Percentiles rank a stretch among this genome's conserved stretches.
Evolutionary conservation across 2,329 filamentous ascomycete species (phyloP).

Genomic region (Talaromyces amestolkiae): DNA sequence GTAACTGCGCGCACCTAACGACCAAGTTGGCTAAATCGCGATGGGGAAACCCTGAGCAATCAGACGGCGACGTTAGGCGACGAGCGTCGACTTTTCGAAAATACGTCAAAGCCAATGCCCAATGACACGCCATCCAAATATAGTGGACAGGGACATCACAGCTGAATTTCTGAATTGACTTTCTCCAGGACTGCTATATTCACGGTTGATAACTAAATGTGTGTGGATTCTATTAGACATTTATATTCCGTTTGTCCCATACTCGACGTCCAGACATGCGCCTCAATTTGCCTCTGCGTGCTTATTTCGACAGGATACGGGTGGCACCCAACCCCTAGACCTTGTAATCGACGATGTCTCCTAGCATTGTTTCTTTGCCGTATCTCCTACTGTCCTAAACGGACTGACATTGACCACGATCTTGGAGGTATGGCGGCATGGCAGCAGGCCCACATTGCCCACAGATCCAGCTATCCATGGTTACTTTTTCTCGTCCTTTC

Average conservation of each 20-base stretch:
- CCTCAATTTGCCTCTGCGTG: conserved; percentile 12
- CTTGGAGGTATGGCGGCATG: conserved; percentile 1
- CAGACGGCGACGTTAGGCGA: conserved; percentile 6
- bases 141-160: conserved; percentile 8
- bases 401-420: not conserved
- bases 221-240: not conserved
- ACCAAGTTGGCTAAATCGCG: not conserved
- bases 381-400: not conserved
- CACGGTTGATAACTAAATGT: not conserved
- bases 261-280: not conserved
- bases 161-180: conserved; percentile 13
- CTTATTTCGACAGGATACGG: not conserved
- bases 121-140: not conserved
- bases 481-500: conserved; percentile 1
- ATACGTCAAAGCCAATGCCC: not conserved
- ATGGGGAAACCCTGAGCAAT: conserved; percentile 8
- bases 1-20: not conserved
- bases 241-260: not conserved
- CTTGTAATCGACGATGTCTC: not conserved
- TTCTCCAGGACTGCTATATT: not conserved
- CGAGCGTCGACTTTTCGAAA: not conserved
- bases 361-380: not conserved
- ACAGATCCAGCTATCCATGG: not conserved
- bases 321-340: not conserved
- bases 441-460: conserved; percentile 7